Evolutionary conservation across 2,329 filamentous ascomycete species (phyloP).

Genomic region (Pseudogymnoascus sp.): DNA sequence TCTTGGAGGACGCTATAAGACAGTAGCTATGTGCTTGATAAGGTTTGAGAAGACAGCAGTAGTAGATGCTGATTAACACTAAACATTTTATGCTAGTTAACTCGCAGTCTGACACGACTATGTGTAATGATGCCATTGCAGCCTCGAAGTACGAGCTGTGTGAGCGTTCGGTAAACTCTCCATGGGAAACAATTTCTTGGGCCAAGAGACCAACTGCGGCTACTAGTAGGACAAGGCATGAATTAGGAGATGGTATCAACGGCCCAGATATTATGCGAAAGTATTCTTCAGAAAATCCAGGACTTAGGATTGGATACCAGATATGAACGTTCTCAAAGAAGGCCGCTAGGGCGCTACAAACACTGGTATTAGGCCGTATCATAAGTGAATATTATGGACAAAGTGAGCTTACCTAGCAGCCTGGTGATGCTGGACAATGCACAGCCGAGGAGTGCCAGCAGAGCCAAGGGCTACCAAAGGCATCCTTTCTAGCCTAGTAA

Average conservation of each 20-base stretch:
- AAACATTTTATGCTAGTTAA: constrained; percentile 19
- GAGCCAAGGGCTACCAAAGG: neutral
- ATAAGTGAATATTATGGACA: neutral
- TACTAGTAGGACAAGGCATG: constrained; percentile 21
- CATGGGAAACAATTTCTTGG: constrained; percentile 8
- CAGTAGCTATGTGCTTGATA: constrained; percentile 24
- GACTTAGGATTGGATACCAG: constrained; percentile 22
- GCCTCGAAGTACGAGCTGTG: constrained; percentile 17
- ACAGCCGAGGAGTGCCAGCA: constrained; percentile 11
- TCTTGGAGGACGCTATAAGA: constrained; percentile 22
- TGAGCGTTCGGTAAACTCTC: constrained; percentile 2
- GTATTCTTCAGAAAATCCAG: constrained; percentile 18
- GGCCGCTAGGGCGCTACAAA: constrained; percentile 11
- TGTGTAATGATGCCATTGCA: constrained; percentile 18
- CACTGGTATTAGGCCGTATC: neutral
- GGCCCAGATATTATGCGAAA: constrained; percentile 17
- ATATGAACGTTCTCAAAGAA: constrained; percentile 22
- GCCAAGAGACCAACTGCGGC: constrained; percentile 19
- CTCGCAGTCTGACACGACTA: constrained; percentile 18
- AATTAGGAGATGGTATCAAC: constrained; percentile 14
- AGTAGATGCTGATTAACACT: constrained; percentile 20
- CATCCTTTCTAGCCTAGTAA: neutral
- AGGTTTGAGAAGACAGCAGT: constrained; percentile 20
- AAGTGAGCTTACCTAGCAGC: constrained; percentile 9
- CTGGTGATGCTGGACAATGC: constrained; percentile 19